Percentiles rank a stretch among this genome's conserved stretches.
Conservation (phyloP, 805 yeast species). For the Wickerhamomyces subpelliculosus region DNA sequence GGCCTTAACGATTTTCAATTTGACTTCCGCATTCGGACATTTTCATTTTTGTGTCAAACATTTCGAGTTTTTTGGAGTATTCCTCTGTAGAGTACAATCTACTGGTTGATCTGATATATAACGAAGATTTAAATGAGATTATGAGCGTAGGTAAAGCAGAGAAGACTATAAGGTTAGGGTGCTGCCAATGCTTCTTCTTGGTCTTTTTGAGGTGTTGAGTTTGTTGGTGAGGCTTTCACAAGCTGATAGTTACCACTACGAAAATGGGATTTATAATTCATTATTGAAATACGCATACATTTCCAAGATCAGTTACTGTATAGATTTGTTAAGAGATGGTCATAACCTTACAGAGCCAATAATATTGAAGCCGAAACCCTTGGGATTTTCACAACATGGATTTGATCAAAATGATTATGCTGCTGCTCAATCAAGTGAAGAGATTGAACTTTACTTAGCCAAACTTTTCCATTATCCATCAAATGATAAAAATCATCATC, state of each 20-base stretch:
- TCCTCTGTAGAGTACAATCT: too few species aligned
- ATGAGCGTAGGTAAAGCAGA: too few species aligned
- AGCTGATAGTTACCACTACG: too few species aligned
- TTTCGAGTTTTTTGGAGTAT: background rate
- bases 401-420: slow-evolving; percentile 5
- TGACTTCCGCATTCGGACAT: background rate
- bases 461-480: slow-evolving; percentile 1
- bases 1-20: too few species aligned
- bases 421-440: background rate
- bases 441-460: slow-evolving; percentile 6
- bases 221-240: too few species aligned
- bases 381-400: slow-evolving; percentile 7
- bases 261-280: slow-evolving; percentile 10
- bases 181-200: too few species aligned
- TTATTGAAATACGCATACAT: slow-evolving; percentile 13
- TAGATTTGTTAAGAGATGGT: slow-evolving; percentile 6
- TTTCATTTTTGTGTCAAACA: background rate
- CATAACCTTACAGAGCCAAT: slow-evolving; percentile 11
- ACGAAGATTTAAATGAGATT: too few species aligned
- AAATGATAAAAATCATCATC: background rate
- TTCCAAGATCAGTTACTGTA: slow-evolving; percentile 16
- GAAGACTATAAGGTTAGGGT: too few species aligned
- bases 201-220: too few species aligned
- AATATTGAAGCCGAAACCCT: slow-evolving; percentile 9
- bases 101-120: too few species aligned